These are phyloP conservation scores for Yamadazyma atmosphaerica DNA, from an alignment of 1,139 yeast genomes.

Conservation along the genomic window DNA sequence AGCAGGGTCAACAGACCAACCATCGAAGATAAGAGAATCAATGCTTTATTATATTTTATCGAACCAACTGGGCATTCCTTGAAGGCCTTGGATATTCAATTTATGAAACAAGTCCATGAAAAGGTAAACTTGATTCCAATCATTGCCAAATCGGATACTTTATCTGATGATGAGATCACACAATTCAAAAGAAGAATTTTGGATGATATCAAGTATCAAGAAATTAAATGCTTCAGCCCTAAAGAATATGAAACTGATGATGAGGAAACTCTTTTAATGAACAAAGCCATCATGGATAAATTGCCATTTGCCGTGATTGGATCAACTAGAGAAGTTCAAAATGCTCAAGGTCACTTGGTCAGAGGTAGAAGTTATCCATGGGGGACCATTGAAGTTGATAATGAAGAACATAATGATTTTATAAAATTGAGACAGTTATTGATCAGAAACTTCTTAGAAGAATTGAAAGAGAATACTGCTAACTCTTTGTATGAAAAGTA, in stretches of 20 bases:
- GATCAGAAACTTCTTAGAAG: slow-evolving; percentile 90
- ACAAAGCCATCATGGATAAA: slow-evolving; percentile 64
- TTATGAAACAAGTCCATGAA: slow-evolving; percentile 86
- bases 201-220: slow-evolving; percentile 74
- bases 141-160: slow-evolving; percentile 91
- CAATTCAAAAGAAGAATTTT: slow-evolving; percentile 74
- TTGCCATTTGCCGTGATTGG: slow-evolving; percentile 97
- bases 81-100: slow-evolving; percentile 83
- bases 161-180: slow-evolving; percentile 81
- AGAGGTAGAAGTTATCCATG: slow-evolving; percentile 97
- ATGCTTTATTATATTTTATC: slow-evolving; percentile 85
- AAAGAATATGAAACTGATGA: slow-evolving; percentile 81
- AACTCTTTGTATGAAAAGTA: slow-evolving; percentile 81
- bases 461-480: slow-evolving; percentile 84
- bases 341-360: slow-evolving; percentile 74
- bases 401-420: slow-evolving; percentile 93
- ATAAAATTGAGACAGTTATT: slow-evolving; percentile 86
- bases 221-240: slow-evolving; percentile 79
- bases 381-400: slow-evolving; percentile 97
- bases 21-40: slow-evolving; percentile 75
- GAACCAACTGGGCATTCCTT: slow-evolving; percentile 97
- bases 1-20: slow-evolving; percentile 79
- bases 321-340: slow-evolving; percentile 72
- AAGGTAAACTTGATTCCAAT: slow-evolving; percentile 94
- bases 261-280: slow-evolving; percentile 71